phyloP scores from a whole-genome alignment of 441 rosid species.

The Pelargonium cotyledonis region DNA sequence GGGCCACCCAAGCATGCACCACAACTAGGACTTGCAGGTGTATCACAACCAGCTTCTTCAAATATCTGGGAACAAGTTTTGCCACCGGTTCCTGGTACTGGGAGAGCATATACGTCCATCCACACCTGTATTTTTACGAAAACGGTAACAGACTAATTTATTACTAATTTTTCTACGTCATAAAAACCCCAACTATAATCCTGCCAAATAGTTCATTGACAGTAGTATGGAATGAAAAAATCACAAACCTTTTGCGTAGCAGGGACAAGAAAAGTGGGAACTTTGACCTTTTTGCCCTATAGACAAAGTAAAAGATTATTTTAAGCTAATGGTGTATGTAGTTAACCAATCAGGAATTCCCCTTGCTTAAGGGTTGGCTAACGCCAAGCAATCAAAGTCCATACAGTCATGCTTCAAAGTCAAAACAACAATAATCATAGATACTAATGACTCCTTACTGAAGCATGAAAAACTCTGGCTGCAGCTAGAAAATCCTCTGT shows the following conservation, averaged over 20 bases:
- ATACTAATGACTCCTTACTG: conserved; percentile 42
- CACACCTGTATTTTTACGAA: conserved; percentile 51
- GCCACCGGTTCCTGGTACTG: conserved; percentile 91
- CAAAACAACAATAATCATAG: not conserved
- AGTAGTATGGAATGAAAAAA: not conserved
- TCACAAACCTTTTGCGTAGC: conserved; percentile 80
- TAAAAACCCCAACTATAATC: not conserved
- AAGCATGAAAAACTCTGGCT: conserved; percentile 74
- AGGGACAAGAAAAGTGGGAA: conserved; percentile 94
- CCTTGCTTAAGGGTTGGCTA: not conserved
- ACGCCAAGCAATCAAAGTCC: not conserved
- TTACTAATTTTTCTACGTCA: not conserved
- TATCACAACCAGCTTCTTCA: conserved; percentile 95
- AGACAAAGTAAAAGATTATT: conserved; percentile 18
- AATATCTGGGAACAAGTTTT: conserved; percentile 94
- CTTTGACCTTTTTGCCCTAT: conserved; percentile 80
- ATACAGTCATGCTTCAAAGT: not conserved
- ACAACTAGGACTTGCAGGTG: conserved; percentile 90
- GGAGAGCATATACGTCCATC: conserved; percentile 80
- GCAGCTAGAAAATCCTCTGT: conserved; percentile 93
- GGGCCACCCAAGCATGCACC: conserved; percentile 99
- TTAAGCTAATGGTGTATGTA: not conserved
- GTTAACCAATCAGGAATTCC: too few relatives aligned
- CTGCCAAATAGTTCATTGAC: not conserved
- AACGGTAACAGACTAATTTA: not conserved